Base-by-base conservation (phyloP, 1,139 yeast species). In the Debaryomyces singareniensis region DNA sequence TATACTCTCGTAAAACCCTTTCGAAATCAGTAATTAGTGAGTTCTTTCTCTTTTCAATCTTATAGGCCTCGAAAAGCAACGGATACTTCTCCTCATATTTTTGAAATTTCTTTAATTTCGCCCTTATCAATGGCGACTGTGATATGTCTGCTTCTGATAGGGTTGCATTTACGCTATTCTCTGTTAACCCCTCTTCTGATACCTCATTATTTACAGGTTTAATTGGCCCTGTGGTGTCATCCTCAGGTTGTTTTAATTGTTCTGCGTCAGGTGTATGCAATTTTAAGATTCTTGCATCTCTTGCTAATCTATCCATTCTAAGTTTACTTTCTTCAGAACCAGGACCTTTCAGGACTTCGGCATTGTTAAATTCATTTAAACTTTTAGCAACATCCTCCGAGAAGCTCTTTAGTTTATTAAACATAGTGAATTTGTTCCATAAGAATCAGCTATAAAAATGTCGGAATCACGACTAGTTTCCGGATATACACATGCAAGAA, bases 51-150 rank as follows among this genome's bases (percentile, higher is more conserved):
- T 84, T 86, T 50, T 87, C 96, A 1, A 70, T 61, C 49, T 86
- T 83, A 58, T 83, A 89, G 0, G 97, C 96, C 29, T 81, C 82
- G 29, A 86, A 67, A 11, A 89, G 61, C 13, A 77, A 57, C 0
- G 96, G 97, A 50, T 87, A 89, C 49, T 85, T 85, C 34, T 82
- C 83, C 53, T 91, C 97, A 52, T 87, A 91, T 51, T 86, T 87
- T 35, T 73, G 77, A 49, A 85, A 85, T 59, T 85, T 87, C 38
- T 72, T 71, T 55, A 89, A 58, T 45, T 81, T 82, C 10, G 78
- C 60, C 40, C 71, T 69, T 16, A 83, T 53, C 6, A 68, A 70
- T 4, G 68, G 67, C 1, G 87, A 75, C 2, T 67, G 61, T 6
- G 58, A 58, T 23, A 59, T 40, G 30, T 63, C 61, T 7, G 65